Evolutionary conservation across 768 basidiomycete species (phyloP).

Genomic region (Boletus vermiculosoides): DNA sequence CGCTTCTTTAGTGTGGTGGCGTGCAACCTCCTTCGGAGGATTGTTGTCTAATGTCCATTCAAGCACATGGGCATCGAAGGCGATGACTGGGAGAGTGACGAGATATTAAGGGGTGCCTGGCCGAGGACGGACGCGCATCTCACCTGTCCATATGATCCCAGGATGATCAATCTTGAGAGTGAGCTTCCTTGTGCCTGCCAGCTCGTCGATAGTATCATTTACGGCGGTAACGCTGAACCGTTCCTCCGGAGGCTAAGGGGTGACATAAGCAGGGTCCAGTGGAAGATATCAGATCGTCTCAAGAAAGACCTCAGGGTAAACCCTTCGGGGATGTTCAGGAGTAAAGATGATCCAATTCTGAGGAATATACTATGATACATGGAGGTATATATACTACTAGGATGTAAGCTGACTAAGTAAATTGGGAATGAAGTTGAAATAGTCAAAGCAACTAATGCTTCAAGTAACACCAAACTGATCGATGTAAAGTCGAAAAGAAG

Average conservation of each 20-base stretch:
- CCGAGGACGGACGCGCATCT: conserved; percentile 13
- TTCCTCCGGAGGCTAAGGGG: conserved; percentile 43
- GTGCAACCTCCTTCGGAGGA: conserved; percentile 69
- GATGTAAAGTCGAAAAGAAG: too few relatives aligned
- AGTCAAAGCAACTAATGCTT: too few relatives aligned
- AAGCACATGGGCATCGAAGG: conserved; percentile 89
- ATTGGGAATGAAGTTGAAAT: too few relatives aligned
- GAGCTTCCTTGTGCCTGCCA: conserved; percentile 64
- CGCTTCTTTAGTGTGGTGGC: conserved; percentile 91
- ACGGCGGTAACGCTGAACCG: conserved; percentile 56
- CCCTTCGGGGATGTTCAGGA: too few relatives aligned
- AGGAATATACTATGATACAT: too few relatives aligned
- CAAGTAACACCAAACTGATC: too few relatives aligned
- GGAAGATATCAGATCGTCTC: too few relatives aligned
- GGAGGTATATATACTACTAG: too few relatives aligned
- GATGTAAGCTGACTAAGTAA: too few relatives aligned
- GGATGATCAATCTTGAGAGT: conserved; percentile 74
- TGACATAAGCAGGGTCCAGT: conserved; percentile 46
- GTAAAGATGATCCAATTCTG: too few relatives aligned
- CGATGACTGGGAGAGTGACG: conserved; percentile 52
- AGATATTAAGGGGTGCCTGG: not conserved
- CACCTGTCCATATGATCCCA: conserved; percentile 84
- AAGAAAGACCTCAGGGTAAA: too few relatives aligned
- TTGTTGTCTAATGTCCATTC: conserved; percentile 79
- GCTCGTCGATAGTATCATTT: conserved; percentile 53